These are phyloP conservation scores for Teunomyces aglyptinius DNA, from an alignment of 805 yeast species.

Conservation along the genomic window DNA sequence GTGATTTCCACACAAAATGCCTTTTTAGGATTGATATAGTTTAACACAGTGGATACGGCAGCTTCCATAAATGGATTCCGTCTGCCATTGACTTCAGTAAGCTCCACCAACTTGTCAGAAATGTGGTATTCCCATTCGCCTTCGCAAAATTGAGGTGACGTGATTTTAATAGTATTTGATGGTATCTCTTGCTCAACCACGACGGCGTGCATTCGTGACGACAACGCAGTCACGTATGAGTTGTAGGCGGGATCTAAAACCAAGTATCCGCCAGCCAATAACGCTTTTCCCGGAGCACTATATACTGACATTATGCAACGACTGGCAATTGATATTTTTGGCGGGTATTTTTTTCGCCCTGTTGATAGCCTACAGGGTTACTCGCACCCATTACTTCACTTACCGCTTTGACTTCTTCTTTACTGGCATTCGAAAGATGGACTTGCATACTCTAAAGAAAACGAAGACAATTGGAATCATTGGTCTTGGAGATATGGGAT, in stretches of 20 bases:
- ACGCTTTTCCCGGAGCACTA: conserved; percentile 95
- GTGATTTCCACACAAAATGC: conserved; percentile 46
- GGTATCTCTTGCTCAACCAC: conserved; percentile 20
- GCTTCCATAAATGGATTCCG: conserved; percentile 75
- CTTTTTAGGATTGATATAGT: conserved; percentile 44
- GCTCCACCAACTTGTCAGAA: conserved; percentile 6
- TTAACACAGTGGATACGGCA: conserved; percentile 53
- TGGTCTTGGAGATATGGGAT: conserved; percentile 97
- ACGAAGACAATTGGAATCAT: conserved; percentile 78
- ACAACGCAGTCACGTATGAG: conserved; percentile 82
- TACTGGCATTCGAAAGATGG: neutral
- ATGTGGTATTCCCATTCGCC: conserved; percentile 67
- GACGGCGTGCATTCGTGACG: conserved; percentile 85
- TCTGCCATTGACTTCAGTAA: conserved; percentile 30
- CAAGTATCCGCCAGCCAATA: conserved; percentile 91
- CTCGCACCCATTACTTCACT: neutral
- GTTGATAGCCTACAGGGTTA: no score
- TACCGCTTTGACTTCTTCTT: neutral
- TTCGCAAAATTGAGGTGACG: conserved; percentile 72
- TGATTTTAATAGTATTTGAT: conserved; percentile 37
- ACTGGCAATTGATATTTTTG: no score
- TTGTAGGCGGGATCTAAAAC: conserved; percentile 76
- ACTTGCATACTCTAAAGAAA: conserved; percentile 2
- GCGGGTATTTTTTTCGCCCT: no score
- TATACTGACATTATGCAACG: conserved; percentile 43